These are phyloP conservation scores for Paracorniculantispora psalliotae DNA, from an alignment of 2,329 filamentous ascomycete genomes.

Conservation along the genomic window DNA sequence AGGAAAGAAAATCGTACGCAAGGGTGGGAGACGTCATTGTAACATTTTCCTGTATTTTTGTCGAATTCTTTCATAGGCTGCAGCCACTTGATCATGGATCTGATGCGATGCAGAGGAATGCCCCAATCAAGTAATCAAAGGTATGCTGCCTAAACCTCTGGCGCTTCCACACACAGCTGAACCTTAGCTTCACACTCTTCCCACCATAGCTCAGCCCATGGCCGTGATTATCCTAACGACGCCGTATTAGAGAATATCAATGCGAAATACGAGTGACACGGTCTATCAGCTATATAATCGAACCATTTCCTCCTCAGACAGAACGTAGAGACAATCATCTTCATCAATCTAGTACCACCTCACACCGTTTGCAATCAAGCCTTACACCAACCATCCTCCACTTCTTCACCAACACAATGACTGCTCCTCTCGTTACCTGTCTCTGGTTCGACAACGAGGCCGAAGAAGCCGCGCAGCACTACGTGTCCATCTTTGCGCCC, in stretches of 20 bases:
- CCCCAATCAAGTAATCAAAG: no score
- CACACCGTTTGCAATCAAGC: neutral
- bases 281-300: neutral
- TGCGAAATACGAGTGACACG: neutral
- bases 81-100: no score
- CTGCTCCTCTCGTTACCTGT: constrained; percentile 23
- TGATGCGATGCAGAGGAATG: no score
- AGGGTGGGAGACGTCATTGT: no score
- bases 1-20: no score
- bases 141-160: neutral
- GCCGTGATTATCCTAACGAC: neutral
- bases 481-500: constrained; percentile 34
- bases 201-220: neutral
- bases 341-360: no score
- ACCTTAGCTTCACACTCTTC: neutral
- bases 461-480: constrained; percentile 37
- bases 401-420: neutral
- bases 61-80: no score
- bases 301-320: neutral
- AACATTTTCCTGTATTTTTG: no score
- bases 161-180: neutral
- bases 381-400: neutral
- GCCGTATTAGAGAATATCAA: neutral
- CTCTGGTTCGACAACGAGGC: constrained; percentile 40
- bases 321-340: no score